Evolutionary conservation across 768 basidiomycete species (phyloP), one percentile per base, ranked within the genome.

Genomic region (Trametes cinnabarina): DNA sequence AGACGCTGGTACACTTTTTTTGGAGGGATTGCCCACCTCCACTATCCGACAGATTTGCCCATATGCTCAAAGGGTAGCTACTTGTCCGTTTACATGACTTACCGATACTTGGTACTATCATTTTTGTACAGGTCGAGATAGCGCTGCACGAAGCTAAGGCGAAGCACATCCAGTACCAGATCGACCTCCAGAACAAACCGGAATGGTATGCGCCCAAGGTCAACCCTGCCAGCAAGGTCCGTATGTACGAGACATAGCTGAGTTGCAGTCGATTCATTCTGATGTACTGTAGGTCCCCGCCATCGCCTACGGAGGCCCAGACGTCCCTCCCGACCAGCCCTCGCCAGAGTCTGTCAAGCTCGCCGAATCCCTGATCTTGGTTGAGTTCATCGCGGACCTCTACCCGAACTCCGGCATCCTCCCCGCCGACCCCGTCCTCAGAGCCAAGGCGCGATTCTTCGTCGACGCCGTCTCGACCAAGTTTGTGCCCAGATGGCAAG

Each of bases 151-250:
- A 88, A 61, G 77, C 80, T 3, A 74, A 77, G 5, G 74, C 80
- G 3, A 63, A 76, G 0, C 82, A 74, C 67, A 80, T 75, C 28
- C 69, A 75, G 11, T 85, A 75, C 58, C 79, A 86, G 62, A 80
- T 89, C 47, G 83, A 87, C 65, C 69, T 89, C n/a, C 52, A 59
- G 64, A 83, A 85, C 73, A 89, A 88, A 70, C 86, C 87, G 0
- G 81, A 78, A 48, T 88, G 86, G 87, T 87, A 85, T 65, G 81
- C 81, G 0, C 77, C 80, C 0, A 77, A 83, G 57, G 80, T 89
- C 35, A 89, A 88, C 69, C 82, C 82, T 1, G 85, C 80, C 0
- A 80, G 81, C 72, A 88, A 87, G 79, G 86, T 83, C n/a, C 1
- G n/a, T n/a, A n/a, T n/a, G 37, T 20, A 51, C 35, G 12, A 15